These are phyloP conservation scores for Daldinia grandis DNA, from an alignment of 495 filamentous ascomycete genomes.

Conservation along the genomic window DNA sequence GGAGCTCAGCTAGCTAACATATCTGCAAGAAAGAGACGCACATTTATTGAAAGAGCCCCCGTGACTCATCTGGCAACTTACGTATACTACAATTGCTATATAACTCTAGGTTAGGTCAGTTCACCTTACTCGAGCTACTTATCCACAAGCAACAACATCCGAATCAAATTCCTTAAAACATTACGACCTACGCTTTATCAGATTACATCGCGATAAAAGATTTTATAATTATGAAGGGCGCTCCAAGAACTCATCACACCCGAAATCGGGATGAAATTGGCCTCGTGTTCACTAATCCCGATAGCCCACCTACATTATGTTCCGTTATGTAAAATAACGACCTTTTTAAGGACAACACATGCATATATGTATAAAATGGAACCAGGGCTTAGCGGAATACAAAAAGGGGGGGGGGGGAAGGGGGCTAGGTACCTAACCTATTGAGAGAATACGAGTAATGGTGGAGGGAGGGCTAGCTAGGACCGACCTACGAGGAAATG, in stretches of 20 bases:
- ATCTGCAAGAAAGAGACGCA: neutral
- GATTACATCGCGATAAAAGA: neutral
- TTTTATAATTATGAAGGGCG: conserved; percentile 20
- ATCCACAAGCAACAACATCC: neutral
- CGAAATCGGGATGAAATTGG: conserved; percentile 24
- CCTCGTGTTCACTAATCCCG: conserved; percentile 10
- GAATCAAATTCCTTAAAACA: neutral
- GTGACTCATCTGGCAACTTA: neutral
- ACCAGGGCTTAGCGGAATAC: neutral
- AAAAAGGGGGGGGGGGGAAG: neutral
- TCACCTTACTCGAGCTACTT: neutral
- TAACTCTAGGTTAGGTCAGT: neutral
- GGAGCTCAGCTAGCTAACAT: neutral
- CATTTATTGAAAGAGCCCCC: neutral
- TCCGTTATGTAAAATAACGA: conserved; percentile 24
- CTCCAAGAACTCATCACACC: conserved; percentile 19
- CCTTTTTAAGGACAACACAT: neutral
- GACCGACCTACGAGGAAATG: neutral
- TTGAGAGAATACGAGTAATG: no score
- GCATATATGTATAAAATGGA: neutral
- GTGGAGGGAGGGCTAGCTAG: neutral
- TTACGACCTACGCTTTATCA: neutral
- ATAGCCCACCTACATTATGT: conserved; percentile 7
- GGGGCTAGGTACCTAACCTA: no score
- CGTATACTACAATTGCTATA: neutral